Conservation (phyloP, 139 green algal genomes). For the Chlamydomonas asymmetrica region DNA sequence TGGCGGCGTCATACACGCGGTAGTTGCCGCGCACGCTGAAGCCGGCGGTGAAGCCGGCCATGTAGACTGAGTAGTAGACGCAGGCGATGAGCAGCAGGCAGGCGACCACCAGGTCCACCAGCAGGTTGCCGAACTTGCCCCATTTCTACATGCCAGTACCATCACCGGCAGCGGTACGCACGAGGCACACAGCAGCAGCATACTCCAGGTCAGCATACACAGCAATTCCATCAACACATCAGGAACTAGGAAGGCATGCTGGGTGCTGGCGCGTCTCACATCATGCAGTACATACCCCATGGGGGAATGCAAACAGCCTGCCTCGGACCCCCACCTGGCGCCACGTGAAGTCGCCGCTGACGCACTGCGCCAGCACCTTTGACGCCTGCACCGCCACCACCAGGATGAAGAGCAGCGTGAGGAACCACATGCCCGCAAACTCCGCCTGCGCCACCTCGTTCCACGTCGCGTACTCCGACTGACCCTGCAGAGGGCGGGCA, state of each 20-base stretch:
- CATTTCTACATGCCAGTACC: neutral
- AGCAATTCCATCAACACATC: no score
- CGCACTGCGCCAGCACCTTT: no score
- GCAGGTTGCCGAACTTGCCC: neutral
- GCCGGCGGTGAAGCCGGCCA: neutral
- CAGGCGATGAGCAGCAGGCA: slow-evolving; percentile 1
- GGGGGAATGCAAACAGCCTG: no score
- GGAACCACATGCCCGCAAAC: slow-evolving; percentile 1
- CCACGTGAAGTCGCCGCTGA: neutral
- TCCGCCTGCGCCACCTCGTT: neutral
- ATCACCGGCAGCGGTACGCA: no score
- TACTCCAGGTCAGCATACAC: no score
- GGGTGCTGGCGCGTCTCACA: no score
- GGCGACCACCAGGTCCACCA: slow-evolving; percentile 5
- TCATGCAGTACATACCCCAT: no score
- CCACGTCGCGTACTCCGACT: no score
- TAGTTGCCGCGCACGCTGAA: slow-evolving; percentile 5
- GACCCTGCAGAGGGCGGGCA: no score
- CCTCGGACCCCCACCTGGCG: slow-evolving; percentile 1
- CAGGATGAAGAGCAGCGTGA: neutral
- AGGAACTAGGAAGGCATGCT: no score
- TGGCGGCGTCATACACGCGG: neutral
- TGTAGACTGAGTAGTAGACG: slow-evolving; percentile 5
- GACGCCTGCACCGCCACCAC: slow-evolving; percentile 11
- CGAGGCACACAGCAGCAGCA: no score